phyloP scores from a whole-genome alignment of 108 stramenopile species.

The Pseudonitzschia multiseries region DNA sequence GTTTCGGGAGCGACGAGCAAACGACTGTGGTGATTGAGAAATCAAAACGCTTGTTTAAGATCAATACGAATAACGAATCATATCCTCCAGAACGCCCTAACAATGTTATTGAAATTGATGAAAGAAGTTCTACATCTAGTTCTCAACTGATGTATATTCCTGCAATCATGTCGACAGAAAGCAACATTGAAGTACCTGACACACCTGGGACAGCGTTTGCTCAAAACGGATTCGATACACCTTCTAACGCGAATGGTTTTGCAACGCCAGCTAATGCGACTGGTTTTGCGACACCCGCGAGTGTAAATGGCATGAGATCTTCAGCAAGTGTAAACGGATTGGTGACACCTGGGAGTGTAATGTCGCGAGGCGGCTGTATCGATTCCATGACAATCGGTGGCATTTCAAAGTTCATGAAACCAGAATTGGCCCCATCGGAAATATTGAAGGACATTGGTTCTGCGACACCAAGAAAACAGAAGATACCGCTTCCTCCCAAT shows the following conservation, averaged over 20 bases:
- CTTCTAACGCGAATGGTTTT: not conserved
- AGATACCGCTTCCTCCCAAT: slow-evolving; percentile 6
- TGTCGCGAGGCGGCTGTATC: not conserved
- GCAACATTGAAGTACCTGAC: slow-evolving; percentile 19
- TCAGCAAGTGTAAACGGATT: not conserved
- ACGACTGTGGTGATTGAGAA: not conserved
- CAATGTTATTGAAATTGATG: slow-evolving; percentile 5
- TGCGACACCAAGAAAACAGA: not conserved
- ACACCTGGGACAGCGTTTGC: slow-evolving; percentile 16
- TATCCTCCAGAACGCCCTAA: not conserved
- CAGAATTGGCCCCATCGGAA: not conserved
- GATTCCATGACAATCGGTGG: not conserved
- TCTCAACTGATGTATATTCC: slow-evolving; percentile 15
- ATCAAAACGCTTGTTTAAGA: not conserved
- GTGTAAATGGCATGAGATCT: not conserved
- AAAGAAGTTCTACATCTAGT: not conserved
- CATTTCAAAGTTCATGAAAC: not conserved
- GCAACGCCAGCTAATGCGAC: slow-evolving; percentile 1
- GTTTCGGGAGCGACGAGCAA: not conserved
- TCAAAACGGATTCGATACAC: not conserved
- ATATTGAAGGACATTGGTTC: not conserved
- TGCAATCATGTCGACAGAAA: slow-evolving; percentile 8
- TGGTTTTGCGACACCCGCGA: not conserved
- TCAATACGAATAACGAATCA: not conserved
- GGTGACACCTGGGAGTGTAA: not conserved